Percentiles rank a stretch among this genome's conserved stretches.
These are phyloP conservation scores for Trichoderma sp. DNA, from an alignment of 2,329 filamentous ascomycete species.

Conservation along the genomic window DNA sequence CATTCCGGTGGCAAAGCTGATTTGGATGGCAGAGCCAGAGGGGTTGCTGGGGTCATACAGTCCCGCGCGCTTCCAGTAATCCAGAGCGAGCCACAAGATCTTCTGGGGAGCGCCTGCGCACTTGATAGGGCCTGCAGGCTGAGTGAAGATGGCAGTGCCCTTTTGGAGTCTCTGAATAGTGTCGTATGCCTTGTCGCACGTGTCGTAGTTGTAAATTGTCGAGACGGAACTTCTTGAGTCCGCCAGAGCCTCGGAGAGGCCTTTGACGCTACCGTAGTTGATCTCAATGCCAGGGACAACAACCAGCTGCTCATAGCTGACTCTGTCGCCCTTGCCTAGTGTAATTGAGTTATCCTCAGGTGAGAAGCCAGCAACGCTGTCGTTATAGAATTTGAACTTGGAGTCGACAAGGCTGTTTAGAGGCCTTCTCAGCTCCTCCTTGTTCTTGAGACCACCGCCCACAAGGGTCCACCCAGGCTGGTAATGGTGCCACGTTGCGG, in stretches of 20 bases:
- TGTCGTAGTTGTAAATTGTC: constrained; percentile 59
- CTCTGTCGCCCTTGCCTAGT: constrained; percentile 54
- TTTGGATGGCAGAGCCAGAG: constrained; percentile 47
- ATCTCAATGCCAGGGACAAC: constrained; percentile 60
- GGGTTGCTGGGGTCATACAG: constrained; percentile 47
- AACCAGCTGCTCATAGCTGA: constrained; percentile 65
- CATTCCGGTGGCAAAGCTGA: constrained; percentile 57
- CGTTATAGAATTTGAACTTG: constrained; percentile 63
- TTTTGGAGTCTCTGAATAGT: constrained; percentile 49
- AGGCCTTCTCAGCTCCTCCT: constrained; percentile 56
- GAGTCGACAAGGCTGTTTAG: constrained; percentile 55
- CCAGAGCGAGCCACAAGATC: constrained; percentile 62
- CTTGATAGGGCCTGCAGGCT: constrained; percentile 59
- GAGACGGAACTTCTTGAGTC: constrained; percentile 51
- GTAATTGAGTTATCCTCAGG: constrained; percentile 60
- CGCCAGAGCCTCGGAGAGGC: constrained; percentile 57
- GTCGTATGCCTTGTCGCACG: constrained; percentile 53
- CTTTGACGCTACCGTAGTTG: constrained; percentile 53
- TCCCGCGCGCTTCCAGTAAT: constrained; percentile 57
- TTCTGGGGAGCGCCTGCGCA: constrained; percentile 64
- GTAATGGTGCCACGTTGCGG: constrained; percentile 64
- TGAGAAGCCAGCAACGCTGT: constrained; percentile 50
- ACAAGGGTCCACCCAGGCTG: constrained; percentile 72
- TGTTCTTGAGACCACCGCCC: constrained; percentile 64
- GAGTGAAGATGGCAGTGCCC: constrained; percentile 60